Percentiles rank a stretch among this genome's conserved stretches.
phyloP scores from a whole-genome alignment of 1,284 basidiomycete species.

The Rhodotorula sp. region DNA sequence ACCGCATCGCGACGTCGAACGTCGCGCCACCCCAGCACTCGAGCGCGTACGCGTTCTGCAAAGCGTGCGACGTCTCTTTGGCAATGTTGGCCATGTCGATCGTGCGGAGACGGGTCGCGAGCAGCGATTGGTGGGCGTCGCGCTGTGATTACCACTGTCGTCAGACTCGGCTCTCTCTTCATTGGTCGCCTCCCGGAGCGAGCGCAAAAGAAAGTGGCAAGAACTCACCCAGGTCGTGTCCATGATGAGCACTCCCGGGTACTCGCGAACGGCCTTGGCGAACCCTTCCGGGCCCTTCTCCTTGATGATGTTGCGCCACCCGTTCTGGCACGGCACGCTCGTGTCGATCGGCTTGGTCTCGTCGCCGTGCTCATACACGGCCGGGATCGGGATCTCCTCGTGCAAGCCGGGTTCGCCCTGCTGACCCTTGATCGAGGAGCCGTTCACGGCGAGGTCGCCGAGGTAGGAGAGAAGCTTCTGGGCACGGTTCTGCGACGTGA shows the following conservation, averaged over 20 bases:
- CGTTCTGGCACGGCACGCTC: slow-evolving; percentile 75
- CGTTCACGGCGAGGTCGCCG: slow-evolving; percentile 97
- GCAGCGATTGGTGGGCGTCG: slow-evolving; percentile 96
- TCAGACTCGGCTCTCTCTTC: too few species aligned
- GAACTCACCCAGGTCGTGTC: slow-evolving; percentile 81
- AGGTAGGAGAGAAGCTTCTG: slow-evolving; percentile 96
- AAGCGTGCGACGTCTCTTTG: slow-evolving; percentile 91
- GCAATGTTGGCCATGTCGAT: slow-evolving; percentile 99
- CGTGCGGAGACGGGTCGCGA: slow-evolving; percentile 94
- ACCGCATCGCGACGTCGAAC: slow-evolving; percentile 99
- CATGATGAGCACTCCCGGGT: slow-evolving; percentile 73
- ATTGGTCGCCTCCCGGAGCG: not conserved
- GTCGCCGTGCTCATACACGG: slow-evolving; percentile 74
- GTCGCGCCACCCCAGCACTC: slow-evolving; percentile 99
- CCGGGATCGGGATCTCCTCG: slow-evolving; percentile 81
- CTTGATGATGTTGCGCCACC: slow-evolving; percentile 99
- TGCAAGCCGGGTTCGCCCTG: slow-evolving; percentile 90
- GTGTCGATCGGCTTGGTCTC: slow-evolving; percentile 73
- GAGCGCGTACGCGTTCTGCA: slow-evolving; percentile 92
- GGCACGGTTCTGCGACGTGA: slow-evolving; percentile 96
- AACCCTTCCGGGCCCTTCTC: slow-evolving; percentile 98
- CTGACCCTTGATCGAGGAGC: slow-evolving; percentile 87
- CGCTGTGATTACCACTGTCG: slow-evolving; percentile 51
- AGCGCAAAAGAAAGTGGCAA: not conserved
- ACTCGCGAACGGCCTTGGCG: slow-evolving; percentile 94